Evolutionary conservation across 2,329 filamentous ascomycete species (phyloP).

Genomic region (Aspergillus sp.): DNA sequence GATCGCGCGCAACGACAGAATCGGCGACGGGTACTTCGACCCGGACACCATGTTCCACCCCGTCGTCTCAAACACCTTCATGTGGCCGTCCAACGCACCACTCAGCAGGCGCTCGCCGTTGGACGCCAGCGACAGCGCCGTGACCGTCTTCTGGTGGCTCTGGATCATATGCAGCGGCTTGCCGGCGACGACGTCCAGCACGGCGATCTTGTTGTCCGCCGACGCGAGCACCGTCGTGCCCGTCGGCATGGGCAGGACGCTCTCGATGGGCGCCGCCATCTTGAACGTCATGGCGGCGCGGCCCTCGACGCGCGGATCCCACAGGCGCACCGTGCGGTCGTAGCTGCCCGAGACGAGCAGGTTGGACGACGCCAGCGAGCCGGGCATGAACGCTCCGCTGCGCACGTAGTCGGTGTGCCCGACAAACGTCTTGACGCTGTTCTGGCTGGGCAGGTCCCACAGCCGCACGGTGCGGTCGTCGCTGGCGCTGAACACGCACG

Average conservation of each 20-base stretch:
- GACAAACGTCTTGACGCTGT: conserved; percentile 72
- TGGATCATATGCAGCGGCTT: conserved; percentile 82
- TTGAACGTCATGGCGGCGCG: conserved; percentile 87
- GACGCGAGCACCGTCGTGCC: conserved; percentile 84
- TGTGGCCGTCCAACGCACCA: conserved; percentile 88
- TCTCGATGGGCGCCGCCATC: conserved; percentile 84
- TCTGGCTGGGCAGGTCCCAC: conserved; percentile 86
- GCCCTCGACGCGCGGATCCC: conserved; percentile 78
- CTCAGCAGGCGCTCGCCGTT: conserved; percentile 78
- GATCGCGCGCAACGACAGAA: conserved; percentile 80
- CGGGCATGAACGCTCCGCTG: conserved; percentile 79
- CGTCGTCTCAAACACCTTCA: conserved; percentile 94
- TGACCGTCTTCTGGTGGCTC: conserved; percentile 98
- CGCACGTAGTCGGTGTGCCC: conserved; percentile 94
- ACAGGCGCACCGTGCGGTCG: conserved; percentile 87
- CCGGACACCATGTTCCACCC: conserved; percentile 96
- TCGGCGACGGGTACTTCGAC: conserved; percentile 87
- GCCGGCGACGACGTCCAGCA: conserved; percentile 88
- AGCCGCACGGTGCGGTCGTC: conserved; percentile 91
- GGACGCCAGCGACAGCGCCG: conserved; percentile 77
- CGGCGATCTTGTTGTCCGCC: conserved; percentile 81
- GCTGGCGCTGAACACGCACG: conserved; percentile 80
- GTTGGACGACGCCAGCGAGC: conserved; percentile 58
- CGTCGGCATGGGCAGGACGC: conserved; percentile 80
- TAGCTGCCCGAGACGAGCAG: conserved; percentile 89